Conservation (phyloP, 2,329 filamentous ascomycete species). For the Diaporthe citri region DNA sequence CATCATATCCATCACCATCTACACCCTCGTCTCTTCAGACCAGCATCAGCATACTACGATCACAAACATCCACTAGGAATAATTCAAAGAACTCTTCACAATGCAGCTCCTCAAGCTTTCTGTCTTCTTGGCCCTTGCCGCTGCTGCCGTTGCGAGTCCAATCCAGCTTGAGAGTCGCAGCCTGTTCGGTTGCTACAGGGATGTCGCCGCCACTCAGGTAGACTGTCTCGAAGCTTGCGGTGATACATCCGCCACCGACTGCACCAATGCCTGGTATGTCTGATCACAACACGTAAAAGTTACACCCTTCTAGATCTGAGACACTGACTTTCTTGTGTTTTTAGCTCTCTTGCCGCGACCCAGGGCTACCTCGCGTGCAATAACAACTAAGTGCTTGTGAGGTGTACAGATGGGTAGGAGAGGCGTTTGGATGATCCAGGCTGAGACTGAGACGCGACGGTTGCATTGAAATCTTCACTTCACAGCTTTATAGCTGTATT, state of each 20-base stretch:
- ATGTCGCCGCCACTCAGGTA: not conserved
- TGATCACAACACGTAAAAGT: not conserved
- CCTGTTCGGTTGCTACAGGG: constrained; percentile 10
- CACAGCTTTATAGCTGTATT: too few species aligned
- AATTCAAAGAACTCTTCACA: not conserved
- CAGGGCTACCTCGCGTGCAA: constrained; percentile 18
- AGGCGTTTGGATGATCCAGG: too few species aligned
- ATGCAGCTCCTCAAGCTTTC: constrained; percentile 18
- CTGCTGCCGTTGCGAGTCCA: not conserved
- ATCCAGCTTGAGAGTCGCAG: not conserved
- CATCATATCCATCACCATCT: not conserved
- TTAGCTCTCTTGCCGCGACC: not conserved
- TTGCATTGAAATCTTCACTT: too few species aligned
- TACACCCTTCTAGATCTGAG: too few species aligned
- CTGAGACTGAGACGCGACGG: too few species aligned
- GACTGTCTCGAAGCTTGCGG: constrained; percentile 3
- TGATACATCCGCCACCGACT: constrained; percentile 4
- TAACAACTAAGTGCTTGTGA: not conserved
- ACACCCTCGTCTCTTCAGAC: not conserved
- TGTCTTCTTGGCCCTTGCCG: not conserved
- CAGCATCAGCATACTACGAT: not conserved
- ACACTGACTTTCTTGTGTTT: not conserved
- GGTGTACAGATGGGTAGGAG: not conserved
- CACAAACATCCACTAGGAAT: too few species aligned
- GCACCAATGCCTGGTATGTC: constrained; percentile 23